These are phyloP conservation scores for Peronospora belbahrii DNA, from an alignment of 352 stramenopile genomes.

Conservation along the genomic window DNA sequence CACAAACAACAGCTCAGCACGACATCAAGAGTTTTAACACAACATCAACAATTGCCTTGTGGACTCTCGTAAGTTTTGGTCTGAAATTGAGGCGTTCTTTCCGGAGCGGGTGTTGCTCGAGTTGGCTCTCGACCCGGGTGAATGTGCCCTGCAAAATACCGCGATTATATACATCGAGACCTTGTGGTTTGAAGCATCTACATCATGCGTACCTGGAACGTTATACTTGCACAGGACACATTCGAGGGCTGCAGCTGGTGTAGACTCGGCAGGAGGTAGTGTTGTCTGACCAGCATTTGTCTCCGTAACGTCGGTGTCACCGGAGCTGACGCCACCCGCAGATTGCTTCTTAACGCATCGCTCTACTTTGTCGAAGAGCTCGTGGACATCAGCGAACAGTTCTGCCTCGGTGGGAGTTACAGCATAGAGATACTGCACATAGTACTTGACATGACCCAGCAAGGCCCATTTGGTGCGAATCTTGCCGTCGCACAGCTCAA, in stretches of 20 bases:
- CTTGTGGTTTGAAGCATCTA: not conserved
- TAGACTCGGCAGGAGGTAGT: slow-evolving; percentile 7
- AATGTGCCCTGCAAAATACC: slow-evolving; percentile 41
- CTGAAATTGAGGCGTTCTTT: slow-evolving; percentile 14
- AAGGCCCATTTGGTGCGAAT: slow-evolving; percentile 47
- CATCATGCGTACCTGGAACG: slow-evolving; percentile 37
- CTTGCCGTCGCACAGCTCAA: slow-evolving; percentile 35
- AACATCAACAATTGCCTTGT: slow-evolving; percentile 6
- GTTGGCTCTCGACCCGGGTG: slow-evolving; percentile 42
- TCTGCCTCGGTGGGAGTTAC: slow-evolving; percentile 66
- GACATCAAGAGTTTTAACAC: not conserved
- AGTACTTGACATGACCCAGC: slow-evolving; percentile 58
- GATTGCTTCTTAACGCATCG: slow-evolving; percentile 24
- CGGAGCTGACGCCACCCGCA: slow-evolving; percentile 2
- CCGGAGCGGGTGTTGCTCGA: slow-evolving; percentile 5
- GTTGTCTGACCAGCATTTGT: slow-evolving; percentile 10
- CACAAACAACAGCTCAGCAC: not conserved
- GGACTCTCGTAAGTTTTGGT: slow-evolving; percentile 22
- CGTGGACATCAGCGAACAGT: slow-evolving; percentile 48
- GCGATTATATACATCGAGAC: not conserved
- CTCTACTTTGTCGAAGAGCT: slow-evolving; percentile 38
- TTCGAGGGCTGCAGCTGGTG: slow-evolving; percentile 10
- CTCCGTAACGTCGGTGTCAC: slow-evolving; percentile 18
- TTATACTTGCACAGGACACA: slow-evolving; percentile 81
- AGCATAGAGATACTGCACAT: slow-evolving; percentile 60